Base-by-base conservation (phyloP, 2,329 filamentous ascomycete genomes). In the Talaromyces pinophilus region DNA sequence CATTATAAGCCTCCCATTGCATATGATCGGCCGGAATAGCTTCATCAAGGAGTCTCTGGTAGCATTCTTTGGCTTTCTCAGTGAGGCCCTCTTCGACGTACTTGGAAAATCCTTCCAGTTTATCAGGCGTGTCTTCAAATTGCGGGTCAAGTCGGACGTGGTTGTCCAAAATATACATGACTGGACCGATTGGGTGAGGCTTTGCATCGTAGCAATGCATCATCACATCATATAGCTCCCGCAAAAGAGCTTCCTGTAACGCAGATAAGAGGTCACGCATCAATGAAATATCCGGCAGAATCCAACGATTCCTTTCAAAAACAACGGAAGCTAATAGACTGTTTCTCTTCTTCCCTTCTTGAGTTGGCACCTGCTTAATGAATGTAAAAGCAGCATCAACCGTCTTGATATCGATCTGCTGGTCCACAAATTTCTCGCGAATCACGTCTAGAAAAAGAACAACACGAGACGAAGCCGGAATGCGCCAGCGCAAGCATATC, bases 171-270 rank as follows among this genome's bases (percentile, higher is more conserved):
- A 97, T 82, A 71, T 88, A 90, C 85, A 98, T 88, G 35, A 96
- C 86, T 15, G 88, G 88, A 5, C 90, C 92, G 25, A 96, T 88
- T 46, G 89, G 88, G 5, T 92, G 92, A 11, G 92, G 88, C 73
- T 97, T 97, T n/a, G 85, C 80, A 69, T 97, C 93, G 78, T 94
- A 99, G 71, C 92, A 94, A 71, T 91, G 88, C 81, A 94, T 90
- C 77, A 97, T 86, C n/a, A 91, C 83, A 70, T 93, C 89, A 77
- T 92, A 97, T 19, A 99, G 84, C 73, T 98, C 94, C 63, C 93
- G 88, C 57, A 97, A 82, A 30, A 98, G 82, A 10, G 89, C 87
- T 72, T 97, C 93, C 73, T 98, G 88, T 46, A 98, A 80, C 35
- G 85, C 87, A 42, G 86, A 85, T 6, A 99, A 82, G 17, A 91